These are phyloP conservation scores for Elymus sibiricus DNA, from an alignment of 176 grass and related monocot genomes.

Conservation along the genomic window DNA sequence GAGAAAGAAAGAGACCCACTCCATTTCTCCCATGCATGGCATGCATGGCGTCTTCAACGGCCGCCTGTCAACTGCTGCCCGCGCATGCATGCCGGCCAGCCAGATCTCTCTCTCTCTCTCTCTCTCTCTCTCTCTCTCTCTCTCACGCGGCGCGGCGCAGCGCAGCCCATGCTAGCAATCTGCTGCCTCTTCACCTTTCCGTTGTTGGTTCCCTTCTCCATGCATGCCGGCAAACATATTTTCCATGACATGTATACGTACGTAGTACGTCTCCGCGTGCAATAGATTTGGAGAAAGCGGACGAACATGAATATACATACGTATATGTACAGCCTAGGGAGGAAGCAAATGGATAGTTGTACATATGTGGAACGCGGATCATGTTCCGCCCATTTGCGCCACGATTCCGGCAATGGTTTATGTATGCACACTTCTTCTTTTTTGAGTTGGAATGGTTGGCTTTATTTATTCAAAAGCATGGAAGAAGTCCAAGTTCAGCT, in stretches of 20 bases:
- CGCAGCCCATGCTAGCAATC: not conserved
- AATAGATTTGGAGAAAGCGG: not conserved
- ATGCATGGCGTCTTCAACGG: slow-evolving; percentile 18
- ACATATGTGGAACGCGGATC: too few relatives aligned
- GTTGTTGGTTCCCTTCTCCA: not conserved
- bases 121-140: not conserved
- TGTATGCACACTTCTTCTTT: too few relatives aligned
- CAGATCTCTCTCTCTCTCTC: not conserved
- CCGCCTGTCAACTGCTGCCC: slow-evolving; percentile 14
- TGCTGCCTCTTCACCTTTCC: not conserved
- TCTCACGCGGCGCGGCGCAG: not conserved
- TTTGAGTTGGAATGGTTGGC: too few relatives aligned
- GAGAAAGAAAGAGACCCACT: not conserved
- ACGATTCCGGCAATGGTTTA: too few relatives aligned
- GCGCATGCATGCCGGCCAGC: slow-evolving; percentile 17
- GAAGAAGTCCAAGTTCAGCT: too few relatives aligned
- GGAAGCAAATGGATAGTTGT: too few relatives aligned
- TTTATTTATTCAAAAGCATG: too few relatives aligned
- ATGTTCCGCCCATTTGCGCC: too few relatives aligned
- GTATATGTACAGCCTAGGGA: not conserved
- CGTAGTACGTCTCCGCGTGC: not conserved
- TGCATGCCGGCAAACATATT: slow-evolving; percentile 3
- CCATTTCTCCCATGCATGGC: slow-evolving; percentile 10
- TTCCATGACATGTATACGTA: not conserved
- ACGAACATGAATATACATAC: not conserved